Conservation (phyloP, 2,329 filamentous ascomycete species). For the Macroventuria anomochaeta region DNA sequence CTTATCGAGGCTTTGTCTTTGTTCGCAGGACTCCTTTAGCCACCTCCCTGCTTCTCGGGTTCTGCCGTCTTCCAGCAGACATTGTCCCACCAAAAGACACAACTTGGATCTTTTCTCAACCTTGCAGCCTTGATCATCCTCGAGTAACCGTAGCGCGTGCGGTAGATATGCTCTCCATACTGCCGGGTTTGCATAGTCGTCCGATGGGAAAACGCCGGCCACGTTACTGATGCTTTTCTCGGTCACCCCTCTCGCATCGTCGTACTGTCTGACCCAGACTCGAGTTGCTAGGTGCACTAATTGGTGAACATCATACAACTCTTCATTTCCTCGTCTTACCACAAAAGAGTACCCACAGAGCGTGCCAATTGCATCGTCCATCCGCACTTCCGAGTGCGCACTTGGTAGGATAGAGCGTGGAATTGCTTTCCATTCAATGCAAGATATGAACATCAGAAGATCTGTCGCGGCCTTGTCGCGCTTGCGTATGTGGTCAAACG, state of each 20-base stretch:
- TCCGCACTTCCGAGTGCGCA: conserved; percentile 12
- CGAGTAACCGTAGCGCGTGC: conserved; percentile 15
- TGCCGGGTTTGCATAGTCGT: conserved; percentile 13
- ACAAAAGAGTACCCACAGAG: conserved; percentile 32
- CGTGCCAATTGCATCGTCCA: conserved; percentile 28
- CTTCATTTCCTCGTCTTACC: conserved; percentile 13
- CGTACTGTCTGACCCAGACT: conserved; percentile 14
- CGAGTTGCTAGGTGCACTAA: conserved; percentile 27
- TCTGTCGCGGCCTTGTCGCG: conserved; percentile 42
- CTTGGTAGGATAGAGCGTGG: conserved; percentile 22
- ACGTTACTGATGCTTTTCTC: background rate
- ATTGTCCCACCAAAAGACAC: conserved; percentile 18
- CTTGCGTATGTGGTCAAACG: conserved; percentile 45
- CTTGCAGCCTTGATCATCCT: conserved; percentile 1
- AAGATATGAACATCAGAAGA: conserved; percentile 45
- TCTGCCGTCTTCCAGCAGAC: conserved; percentile 8
- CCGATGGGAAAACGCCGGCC: conserved; percentile 14
- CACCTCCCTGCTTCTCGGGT: conserved; percentile 18
- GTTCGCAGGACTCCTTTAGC: conserved; percentile 14
- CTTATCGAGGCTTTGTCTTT: background rate
- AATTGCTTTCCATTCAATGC: conserved; percentile 23
- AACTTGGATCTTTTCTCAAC: conserved; percentile 5
- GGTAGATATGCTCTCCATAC: conserved; percentile 21
- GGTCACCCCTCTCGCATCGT: background rate
- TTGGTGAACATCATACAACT: conserved; percentile 20